Conservation (phyloP, 106 monocot species). For the Platanthera guangdongensis region DNA sequence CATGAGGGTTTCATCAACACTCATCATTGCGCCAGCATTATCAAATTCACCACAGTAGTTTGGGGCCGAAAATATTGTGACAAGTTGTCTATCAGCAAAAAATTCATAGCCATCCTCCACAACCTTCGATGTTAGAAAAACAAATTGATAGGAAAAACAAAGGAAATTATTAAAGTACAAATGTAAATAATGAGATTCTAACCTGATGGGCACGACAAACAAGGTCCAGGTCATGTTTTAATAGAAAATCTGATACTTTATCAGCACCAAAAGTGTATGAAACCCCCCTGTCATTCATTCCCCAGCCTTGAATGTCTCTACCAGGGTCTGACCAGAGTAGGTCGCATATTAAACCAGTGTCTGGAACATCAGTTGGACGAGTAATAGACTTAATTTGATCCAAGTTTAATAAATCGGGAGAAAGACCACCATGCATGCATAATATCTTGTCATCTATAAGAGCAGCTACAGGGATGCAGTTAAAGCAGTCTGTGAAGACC, state of each 20-base stretch:
- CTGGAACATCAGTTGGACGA: conserved; percentile 46
- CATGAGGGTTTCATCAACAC: conserved; percentile 32
- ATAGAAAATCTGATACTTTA: conserved; percentile 42
- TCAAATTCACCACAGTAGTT: conserved; percentile 37
- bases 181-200: background rate
- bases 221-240: conserved; percentile 46
- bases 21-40: conserved; percentile 39
- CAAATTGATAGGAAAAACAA: background rate
- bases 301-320: conserved; percentile 43
- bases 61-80: conserved; percentile 46
- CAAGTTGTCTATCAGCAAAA: conserved; percentile 51
- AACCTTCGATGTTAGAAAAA: conserved; percentile 22
- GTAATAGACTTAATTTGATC: conserved; percentile 37
- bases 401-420: conserved; percentile 36
- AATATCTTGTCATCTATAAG: conserved; percentile 51
- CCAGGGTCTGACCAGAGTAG: conserved; percentile 57
- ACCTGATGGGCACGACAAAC: conserved; percentile 55
- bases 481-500: conserved; percentile 50
- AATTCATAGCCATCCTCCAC: conserved; percentile 59
- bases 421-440: conserved; percentile 64
- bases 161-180: background rate
- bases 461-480: conserved; percentile 50
- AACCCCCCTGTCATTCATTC: conserved; percentile 53
- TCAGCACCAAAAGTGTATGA: conserved; percentile 51
- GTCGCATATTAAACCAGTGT: conserved; percentile 46